These are phyloP conservation scores for Colletotrichum tamarilloi DNA, from an alignment of 2,329 filamentous ascomycete genomes.

Conservation along the genomic window DNA sequence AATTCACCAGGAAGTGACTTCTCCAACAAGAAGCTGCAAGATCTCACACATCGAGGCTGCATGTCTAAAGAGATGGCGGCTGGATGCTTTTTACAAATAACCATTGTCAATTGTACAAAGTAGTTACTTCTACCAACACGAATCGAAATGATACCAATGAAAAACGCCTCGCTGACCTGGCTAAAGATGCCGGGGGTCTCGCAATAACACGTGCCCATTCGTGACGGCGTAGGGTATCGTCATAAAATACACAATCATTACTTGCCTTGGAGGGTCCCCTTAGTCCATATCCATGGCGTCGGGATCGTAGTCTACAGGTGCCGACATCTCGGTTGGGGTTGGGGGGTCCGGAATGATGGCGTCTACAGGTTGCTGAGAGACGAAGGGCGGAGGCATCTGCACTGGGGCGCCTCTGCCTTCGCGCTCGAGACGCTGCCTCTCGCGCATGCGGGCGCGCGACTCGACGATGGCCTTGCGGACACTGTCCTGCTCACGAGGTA, in stretches of 20 bases:
- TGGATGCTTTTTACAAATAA: conserved; percentile 12
- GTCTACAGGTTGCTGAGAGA: conserved; percentile 21
- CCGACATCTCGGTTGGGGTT: conserved; percentile 26
- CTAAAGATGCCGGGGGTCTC: background rate
- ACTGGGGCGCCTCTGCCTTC: conserved; percentile 33
- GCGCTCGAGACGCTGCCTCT: conserved; percentile 58
- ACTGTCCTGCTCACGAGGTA: conserved; percentile 79
- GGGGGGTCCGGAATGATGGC: background rate
- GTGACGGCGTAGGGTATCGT: conserved; percentile 19
- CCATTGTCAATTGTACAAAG: conserved; percentile 21
- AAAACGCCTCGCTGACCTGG: conserved; percentile 24
- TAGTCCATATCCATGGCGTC: conserved; percentile 77
- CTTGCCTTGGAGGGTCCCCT: conserved; percentile 31
- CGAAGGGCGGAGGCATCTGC: conserved; percentile 34
- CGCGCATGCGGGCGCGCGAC: conserved; percentile 74
- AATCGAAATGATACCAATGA: conserved; percentile 16
- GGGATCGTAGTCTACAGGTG: conserved; percentile 52
- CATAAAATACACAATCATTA: background rate
- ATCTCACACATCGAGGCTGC: conserved; percentile 3
- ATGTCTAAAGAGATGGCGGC: conserved; percentile 5
- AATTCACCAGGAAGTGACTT: background rate
- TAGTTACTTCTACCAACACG: background rate
- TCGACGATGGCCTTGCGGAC: conserved; percentile 89
- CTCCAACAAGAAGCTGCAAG: background rate
- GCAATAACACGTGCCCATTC: background rate